Conservation (phyloP, 1,284 basidiomycete species). For the Cryptococcus wingfieldii region DNA sequence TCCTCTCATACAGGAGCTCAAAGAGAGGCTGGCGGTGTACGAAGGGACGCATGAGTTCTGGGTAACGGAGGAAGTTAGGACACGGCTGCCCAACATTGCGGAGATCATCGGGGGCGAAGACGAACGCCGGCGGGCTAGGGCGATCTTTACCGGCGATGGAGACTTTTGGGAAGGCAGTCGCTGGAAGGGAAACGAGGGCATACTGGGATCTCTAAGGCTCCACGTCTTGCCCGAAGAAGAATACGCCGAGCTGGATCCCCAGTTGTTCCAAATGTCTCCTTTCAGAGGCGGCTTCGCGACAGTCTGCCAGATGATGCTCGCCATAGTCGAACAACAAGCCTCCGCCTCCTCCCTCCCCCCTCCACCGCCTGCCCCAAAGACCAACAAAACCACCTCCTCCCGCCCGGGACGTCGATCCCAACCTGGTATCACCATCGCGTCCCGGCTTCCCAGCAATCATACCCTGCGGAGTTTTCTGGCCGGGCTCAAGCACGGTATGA, state of each 20-base stretch:
- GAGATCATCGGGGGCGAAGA: constrained; percentile 38
- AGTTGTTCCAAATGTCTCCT: neutral
- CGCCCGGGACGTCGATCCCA: neutral
- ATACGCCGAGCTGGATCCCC: neutral
- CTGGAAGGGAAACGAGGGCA: constrained; percentile 29
- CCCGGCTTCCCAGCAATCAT: constrained; percentile 30
- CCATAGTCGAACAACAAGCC: constrained; percentile 11
- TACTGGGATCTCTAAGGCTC: constrained; percentile 23
- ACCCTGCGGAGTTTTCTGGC: constrained; percentile 36
- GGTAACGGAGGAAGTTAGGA: constrained; percentile 39
- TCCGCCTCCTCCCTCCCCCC: neutral
- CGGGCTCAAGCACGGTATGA: constrained; percentile 27
- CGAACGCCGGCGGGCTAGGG: constrained; percentile 29
- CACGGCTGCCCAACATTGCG: constrained; percentile 32
- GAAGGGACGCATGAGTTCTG: constrained; percentile 28
- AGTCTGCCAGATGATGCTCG: constrained; percentile 17
- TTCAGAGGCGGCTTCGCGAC: constrained; percentile 17
- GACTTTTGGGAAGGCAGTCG: constrained; percentile 37
- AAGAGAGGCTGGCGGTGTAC: constrained; percentile 18
- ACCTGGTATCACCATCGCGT: constrained; percentile 8
- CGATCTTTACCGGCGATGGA: constrained; percentile 22
- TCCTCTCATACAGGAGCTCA: constrained; percentile 38
- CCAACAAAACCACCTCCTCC: neutral
- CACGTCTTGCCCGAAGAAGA: constrained; percentile 19
- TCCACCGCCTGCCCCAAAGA: constrained; percentile 1